Evolutionary conservation across 129 eudicot species (phyloP), one percentile per base, ranked within the genome.

Genomic region (Solidago caesia): DNA sequence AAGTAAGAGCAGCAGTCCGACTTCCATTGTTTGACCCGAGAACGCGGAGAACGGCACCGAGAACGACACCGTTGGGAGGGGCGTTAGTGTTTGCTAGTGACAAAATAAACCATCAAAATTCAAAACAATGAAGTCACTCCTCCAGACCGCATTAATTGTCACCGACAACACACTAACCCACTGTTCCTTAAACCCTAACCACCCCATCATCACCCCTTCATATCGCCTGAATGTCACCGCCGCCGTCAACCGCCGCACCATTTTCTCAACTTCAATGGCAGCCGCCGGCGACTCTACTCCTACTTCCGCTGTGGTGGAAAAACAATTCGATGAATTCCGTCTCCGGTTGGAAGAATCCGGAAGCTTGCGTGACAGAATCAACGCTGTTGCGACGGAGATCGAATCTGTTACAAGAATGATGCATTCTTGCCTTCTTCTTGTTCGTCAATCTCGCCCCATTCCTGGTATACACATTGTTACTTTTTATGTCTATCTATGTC

Each of bases 271-370:
- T 29, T 29, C 39, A 2, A 29, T 29, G 39, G 39, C 1, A 29
- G 39, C 2, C 39, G 2, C 39, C 39, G 39, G 39, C 1, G 39
- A 29, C 39, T 29, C 82, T 14, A 83, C 96, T 7, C 85, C 92
- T 26, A 85, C 85, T 4, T 43, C 79, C 53, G 76, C 82, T 21
- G 16, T 68, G 0, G 77, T 90, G 15, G 96, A 83, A 64, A 88
- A 85, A 57, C 96, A 90, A 66, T 94, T 94, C 70, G 86, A 85
- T 13, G 80, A 69, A 68, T 90, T 93, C 70, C 90, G 97, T 9
- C 70, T 58, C 73, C 83, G 85, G 55, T 75, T 93, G 2, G 87
- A 84, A 4, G 92, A 86, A 9, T 86, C 96, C 2, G 92, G 89
- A 47, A 78, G 63, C 73, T 9, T 93, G 65, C 91, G 87, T 14